phyloP scores from a whole-genome alignment of 495 filamentous ascomycete species.

The Aspergillus funiculosus region DNA sequence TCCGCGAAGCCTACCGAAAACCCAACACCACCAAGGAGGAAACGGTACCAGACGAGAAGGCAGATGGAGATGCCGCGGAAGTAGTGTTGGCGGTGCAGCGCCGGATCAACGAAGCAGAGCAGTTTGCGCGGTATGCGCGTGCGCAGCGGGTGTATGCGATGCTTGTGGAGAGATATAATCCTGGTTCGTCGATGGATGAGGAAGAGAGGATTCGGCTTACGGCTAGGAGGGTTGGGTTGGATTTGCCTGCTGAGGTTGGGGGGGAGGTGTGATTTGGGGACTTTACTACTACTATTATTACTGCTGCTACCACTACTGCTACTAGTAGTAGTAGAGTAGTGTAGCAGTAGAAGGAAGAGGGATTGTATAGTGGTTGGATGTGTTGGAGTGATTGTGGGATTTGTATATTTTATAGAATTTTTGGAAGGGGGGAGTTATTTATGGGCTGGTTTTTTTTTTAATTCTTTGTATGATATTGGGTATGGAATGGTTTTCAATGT shows the following conservation, averaged over 20 bases:
- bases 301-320: too few relatives aligned
- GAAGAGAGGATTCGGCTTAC: conserved; percentile 79
- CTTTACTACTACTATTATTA: too few relatives aligned
- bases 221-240: conserved; percentile 81
- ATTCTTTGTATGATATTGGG: conserved; percentile 4
- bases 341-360: too few relatives aligned
- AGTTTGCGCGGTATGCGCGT: conserved; percentile 70
- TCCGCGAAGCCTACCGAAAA: conserved; percentile 47
- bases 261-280: conserved; percentile 1
- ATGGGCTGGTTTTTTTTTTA: background rate
- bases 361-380: background rate
- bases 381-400: background rate
- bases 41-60: conserved; percentile 6
- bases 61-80: too few relatives aligned
- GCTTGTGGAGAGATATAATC: conserved; percentile 87
- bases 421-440: background rate
- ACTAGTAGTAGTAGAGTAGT: too few relatives aligned
- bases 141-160: conserved; percentile 77
- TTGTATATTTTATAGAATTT: background rate
- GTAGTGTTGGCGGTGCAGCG: too few relatives aligned
- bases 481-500: conserved; percentile 1
- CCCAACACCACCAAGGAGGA: conserved; percentile 6
- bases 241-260: conserved; percentile 55
- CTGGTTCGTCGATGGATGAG: conserved; percentile 75
- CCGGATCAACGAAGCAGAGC: conserved; percentile 57